Evolutionary conservation across 2,329 filamentous ascomycete species (phyloP).

Genomic region (Endothia cerciana): DNA sequence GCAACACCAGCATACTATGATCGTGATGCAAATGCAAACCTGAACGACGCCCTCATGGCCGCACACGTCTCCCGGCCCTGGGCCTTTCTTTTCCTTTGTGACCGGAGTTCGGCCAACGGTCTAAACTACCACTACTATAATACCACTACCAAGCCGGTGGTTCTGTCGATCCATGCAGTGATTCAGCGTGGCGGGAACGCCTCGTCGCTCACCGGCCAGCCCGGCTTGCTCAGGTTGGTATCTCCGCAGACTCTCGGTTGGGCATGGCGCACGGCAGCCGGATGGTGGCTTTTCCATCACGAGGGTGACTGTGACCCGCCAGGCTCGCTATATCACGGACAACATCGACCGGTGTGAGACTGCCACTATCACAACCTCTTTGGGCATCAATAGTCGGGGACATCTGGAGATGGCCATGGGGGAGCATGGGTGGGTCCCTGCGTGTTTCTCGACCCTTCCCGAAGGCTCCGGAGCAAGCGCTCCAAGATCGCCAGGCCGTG

Average conservation of each 20-base stretch:
- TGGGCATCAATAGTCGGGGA: slow-evolving; percentile 6
- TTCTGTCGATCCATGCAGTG: background rate
- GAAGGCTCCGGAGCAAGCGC: background rate
- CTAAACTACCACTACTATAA: background rate
- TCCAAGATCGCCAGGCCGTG: background rate
- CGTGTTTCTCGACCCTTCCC: background rate
- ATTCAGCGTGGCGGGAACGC: background rate
- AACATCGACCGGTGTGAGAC: background rate
- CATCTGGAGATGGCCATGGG: background rate
- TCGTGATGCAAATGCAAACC: background rate
- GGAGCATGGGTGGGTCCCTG: background rate
- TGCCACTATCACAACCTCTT: background rate
- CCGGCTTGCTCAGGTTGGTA: slow-evolving; percentile 7
- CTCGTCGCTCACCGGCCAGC: background rate
- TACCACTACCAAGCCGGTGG: background rate
- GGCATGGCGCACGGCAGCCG: background rate
- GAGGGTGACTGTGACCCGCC: slow-evolving; percentile 17
- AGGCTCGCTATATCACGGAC: background rate
- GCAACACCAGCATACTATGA: background rate
- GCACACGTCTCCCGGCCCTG: too few species aligned
- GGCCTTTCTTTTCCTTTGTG: too few species aligned
- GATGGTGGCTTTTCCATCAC: background rate
- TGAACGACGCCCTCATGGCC: background rate
- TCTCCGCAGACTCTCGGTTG: background rate
- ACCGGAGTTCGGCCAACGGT: background rate